Base-by-base conservation (phyloP, 371 early-diverging fungal genomes). In the Lichtheimia ornata region DNA sequence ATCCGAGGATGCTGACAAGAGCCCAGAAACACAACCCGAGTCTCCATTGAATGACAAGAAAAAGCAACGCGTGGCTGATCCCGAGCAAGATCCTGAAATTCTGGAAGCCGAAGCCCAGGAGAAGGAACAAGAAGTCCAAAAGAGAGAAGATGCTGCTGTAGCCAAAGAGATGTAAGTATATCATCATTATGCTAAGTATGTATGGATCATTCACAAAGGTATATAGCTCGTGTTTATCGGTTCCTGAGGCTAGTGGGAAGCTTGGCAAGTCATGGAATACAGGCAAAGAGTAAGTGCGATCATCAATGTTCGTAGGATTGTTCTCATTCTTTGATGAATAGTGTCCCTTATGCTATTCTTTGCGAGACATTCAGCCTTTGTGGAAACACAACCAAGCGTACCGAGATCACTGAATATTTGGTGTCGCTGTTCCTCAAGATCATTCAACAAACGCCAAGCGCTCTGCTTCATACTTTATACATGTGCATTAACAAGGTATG, bases 401-500 rank as follows among this genome's bases (percentile, higher is more conserved):
- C 96, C 12, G 91, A 91, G 67, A 97, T 96, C 53, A 84, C 88
- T 4, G 91, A 91, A 24, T 77, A 85, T 59, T 73, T 95, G 27
- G 90, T 91, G 9, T 83, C 85, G 18, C 89, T 97, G 45, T 89
- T 97, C 59, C 61, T 76, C 0, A 73, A 79, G 22, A 91, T 95
- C 4, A 93, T 98, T 56, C 62, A 80, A 22, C 63, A 70, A 13
- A 88, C 83, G 20, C 90, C 94, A 2, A 71, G 92, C 18, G 86
- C 87, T 55, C 81, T 98, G 28, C 64, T 93, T 2, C 76, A 89
- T 49, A 77, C 87, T 35, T 82, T 98, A 14, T 97, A 98, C 74
- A 81, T 98, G 64, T 97, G 97, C 63, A 84, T 98, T 50, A 95
- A 95, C 75, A 90, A 92, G 76, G 94, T 93, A 69, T 56, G 56